Percentiles rank a stretch among this genome's conserved stretches.
Conservation (phyloP, 2,329 filamentous ascomycete species). For the Pseudogymnoascus sp. region DNA sequence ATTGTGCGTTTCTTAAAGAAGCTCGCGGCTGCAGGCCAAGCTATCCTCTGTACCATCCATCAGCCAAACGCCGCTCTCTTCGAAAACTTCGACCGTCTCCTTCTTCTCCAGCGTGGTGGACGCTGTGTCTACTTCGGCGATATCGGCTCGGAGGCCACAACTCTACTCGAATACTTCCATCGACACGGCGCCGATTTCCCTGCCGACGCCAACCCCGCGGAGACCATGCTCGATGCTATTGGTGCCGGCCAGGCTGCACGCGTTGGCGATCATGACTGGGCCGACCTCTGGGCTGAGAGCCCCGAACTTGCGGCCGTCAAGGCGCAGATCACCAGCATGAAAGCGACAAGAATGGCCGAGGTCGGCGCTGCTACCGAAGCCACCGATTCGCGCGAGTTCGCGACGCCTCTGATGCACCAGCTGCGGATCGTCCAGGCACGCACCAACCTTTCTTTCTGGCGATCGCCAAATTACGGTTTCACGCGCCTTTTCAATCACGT, state of each 20-base stretch:
- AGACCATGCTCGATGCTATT: constrained; percentile 32
- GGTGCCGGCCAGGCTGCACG: constrained; percentile 48
- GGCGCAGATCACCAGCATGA: constrained; percentile 50
- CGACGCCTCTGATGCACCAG: constrained; percentile 58
- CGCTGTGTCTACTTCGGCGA: constrained; percentile 64
- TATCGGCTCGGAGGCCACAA: constrained; percentile 52
- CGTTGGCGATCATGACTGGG: constrained; percentile 63
- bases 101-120: constrained; percentile 59
- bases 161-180: constrained; percentile 57
- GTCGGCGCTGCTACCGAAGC: constrained; percentile 42
- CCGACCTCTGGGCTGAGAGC: constrained; percentile 62
- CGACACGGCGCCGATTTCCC: constrained; percentile 47
- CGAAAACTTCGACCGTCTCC: constrained; percentile 50
- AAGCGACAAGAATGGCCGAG: constrained; percentile 41
- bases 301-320: constrained; percentile 49
- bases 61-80: constrained; percentile 49
- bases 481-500: constrained; percentile 47
- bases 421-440: constrained; percentile 57
- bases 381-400: constrained; percentile 61
- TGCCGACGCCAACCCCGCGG: constrained; percentile 46
- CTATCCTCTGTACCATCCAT: constrained; percentile 49
- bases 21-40: constrained; percentile 48
- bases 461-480: constrained; percentile 49
- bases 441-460: constrained; percentile 52
- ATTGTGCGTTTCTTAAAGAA: constrained; percentile 57